phyloP scores from a whole-genome alignment of 2,329 filamentous ascomycete genomes.

The Penicillium digitatum region DNA sequence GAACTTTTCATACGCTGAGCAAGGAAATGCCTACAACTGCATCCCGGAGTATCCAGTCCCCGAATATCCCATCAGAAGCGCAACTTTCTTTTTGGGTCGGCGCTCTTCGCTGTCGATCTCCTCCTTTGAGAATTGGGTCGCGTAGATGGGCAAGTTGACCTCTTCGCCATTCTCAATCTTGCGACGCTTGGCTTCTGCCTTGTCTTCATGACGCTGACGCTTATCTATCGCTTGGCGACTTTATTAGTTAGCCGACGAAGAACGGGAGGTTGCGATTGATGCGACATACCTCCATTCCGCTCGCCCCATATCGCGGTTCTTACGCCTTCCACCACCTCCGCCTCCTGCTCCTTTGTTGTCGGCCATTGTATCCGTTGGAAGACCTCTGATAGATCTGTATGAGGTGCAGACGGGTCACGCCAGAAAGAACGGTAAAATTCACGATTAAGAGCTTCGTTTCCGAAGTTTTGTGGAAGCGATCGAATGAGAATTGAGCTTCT shows the following conservation, averaged over 20 bases:
- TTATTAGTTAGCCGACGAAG: slow-evolving; percentile 46
- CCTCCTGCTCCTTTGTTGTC: slow-evolving; percentile 34
- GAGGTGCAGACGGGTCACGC: slow-evolving; percentile 3
- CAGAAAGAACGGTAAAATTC: not conserved
- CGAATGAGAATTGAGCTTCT: not conserved
- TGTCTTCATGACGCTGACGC: slow-evolving; percentile 49
- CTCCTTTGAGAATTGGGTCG: slow-evolving; percentile 62
- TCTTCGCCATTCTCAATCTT: slow-evolving; percentile 49
- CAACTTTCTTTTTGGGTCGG: slow-evolving; percentile 91
- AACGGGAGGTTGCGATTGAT: not conserved
- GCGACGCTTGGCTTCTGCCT: slow-evolving; percentile 54
- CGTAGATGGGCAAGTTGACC: slow-evolving; percentile 49
- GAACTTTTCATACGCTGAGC: not conserved
- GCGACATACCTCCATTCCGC: slow-evolving; percentile 59
- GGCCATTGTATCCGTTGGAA: slow-evolving; percentile 30
- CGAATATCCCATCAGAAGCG: slow-evolving; percentile 90
- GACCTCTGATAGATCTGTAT: slow-evolving; percentile 16
- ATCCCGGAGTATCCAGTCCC: slow-evolving; percentile 97
- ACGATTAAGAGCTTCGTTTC: not conserved
- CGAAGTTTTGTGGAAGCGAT: not conserved
- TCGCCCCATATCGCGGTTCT: slow-evolving; percentile 65
- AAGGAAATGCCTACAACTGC: slow-evolving; percentile 60
- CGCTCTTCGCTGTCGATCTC: slow-evolving; percentile 85
- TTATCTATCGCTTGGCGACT: slow-evolving; percentile 53
- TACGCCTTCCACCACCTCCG: slow-evolving; percentile 45